These are phyloP conservation scores for Lasiosphaeris hirsuta DNA, from an alignment of 495 filamentous ascomycete species.

Conservation along the genomic window DNA sequence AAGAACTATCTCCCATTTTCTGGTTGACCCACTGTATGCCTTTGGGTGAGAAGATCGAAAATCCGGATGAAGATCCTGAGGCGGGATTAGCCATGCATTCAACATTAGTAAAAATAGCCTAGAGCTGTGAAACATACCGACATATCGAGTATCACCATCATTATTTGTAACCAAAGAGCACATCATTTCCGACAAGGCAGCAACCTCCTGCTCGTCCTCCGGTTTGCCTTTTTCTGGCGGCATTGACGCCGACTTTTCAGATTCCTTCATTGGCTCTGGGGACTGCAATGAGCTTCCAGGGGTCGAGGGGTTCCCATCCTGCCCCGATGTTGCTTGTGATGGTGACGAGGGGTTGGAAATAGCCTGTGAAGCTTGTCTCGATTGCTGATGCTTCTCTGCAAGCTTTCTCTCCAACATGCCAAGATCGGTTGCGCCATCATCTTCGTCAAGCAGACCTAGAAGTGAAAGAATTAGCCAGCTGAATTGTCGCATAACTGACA, in stretches of 20 bases:
- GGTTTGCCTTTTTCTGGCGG: constrained; percentile 35
- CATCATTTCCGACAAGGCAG: constrained; percentile 96
- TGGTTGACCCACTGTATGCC: constrained; percentile 99
- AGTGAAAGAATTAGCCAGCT: constrained; percentile 13
- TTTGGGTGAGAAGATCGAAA: constrained; percentile 92
- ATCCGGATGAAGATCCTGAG: constrained; percentile 90
- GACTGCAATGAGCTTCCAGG: constrained; percentile 61
- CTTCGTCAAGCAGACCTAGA: constrained; percentile 69
- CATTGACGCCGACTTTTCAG: constrained; percentile 36
- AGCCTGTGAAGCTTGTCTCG: constrained; percentile 43
- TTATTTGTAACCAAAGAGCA: constrained; percentile 98
- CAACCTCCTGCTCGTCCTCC: constrained; percentile 80
- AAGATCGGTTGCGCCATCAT: constrained; percentile 84
- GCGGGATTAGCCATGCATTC: constrained; percentile 5
- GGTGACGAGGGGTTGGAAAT: constrained; percentile 46
- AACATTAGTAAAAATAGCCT: neutral
- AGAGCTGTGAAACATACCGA: constrained; percentile 59
- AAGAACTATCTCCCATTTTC: constrained; percentile 90
- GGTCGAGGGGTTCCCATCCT: constrained; percentile 51
- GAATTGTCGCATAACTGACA: neutral
- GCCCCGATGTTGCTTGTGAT: constrained; percentile 40
- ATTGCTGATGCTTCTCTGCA: constrained; percentile 56
- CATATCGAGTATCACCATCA: constrained; percentile 91
- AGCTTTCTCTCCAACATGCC: constrained; percentile 82
- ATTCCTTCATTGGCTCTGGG: constrained; percentile 53